Conservation (phyloP, 164 flowering plant species). For the Chimonanthus praecox region DNA sequence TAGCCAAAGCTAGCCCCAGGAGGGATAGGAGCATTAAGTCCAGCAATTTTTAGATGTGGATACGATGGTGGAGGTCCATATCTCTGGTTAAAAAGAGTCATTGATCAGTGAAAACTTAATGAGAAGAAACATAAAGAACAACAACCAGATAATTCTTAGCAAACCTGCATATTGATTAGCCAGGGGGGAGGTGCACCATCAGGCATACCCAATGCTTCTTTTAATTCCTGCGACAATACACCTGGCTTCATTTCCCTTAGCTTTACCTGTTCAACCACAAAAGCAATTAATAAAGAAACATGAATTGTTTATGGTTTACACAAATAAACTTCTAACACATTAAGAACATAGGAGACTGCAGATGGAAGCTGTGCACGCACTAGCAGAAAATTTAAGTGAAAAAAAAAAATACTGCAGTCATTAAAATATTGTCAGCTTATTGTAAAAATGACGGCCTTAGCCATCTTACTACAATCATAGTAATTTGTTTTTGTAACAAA, state of each 20-base stretch:
- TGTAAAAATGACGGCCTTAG: too few relatives aligned
- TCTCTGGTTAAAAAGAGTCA: conserved; percentile 44
- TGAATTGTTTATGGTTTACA: background rate
- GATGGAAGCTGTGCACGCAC: too few relatives aligned
- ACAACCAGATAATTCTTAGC: background rate
- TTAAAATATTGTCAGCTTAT: too few relatives aligned
- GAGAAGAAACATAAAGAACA: conserved; percentile 2
- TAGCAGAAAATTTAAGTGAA: too few relatives aligned
- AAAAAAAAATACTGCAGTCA: too few relatives aligned
- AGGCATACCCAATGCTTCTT: conserved; percentile 99
- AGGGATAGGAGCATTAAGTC: conserved; percentile 97
- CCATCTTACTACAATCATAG: too few relatives aligned
- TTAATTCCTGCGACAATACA: conserved; percentile 77
- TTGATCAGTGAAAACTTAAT: background rate
- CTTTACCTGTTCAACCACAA: conserved; percentile 57
- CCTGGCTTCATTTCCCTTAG: conserved; percentile 99
- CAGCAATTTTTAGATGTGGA: conserved; percentile 93
- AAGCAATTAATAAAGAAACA: background rate
- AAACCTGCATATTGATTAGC: conserved; percentile 99
- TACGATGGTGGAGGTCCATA: conserved; percentile 99
- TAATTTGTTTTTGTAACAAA: too few relatives aligned
- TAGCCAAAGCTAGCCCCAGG: conserved; percentile 98
- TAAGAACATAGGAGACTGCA: too few relatives aligned
- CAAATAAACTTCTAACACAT: too few relatives aligned
- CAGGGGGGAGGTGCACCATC: conserved; percentile 98